phyloP scores from a whole-genome alignment of 1,139 yeast genomes.

The Lodderomyces orthopsilosis region DNA sequence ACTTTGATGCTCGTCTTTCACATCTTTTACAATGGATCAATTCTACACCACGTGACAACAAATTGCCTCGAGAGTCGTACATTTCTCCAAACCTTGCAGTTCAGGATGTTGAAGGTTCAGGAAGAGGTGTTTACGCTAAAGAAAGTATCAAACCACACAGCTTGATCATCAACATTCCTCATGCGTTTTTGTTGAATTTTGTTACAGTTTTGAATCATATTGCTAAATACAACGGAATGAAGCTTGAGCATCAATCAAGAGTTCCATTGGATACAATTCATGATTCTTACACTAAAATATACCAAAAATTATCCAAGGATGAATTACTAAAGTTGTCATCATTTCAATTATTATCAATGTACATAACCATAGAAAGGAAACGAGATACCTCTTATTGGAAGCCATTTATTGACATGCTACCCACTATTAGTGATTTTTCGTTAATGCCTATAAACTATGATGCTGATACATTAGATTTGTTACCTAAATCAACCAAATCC shows the following conservation, averaged over 20 bases:
- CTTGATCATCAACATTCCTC: slow-evolving; percentile 55
- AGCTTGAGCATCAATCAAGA: slow-evolving; percentile 16
- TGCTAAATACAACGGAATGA: slow-evolving; percentile 20
- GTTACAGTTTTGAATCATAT: slow-evolving; percentile 50
- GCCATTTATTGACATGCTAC: slow-evolving; percentile 61
- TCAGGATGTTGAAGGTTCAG: slow-evolving; percentile 37
- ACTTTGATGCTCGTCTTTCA: background rate
- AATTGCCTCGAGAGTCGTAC: slow-evolving; percentile 23
- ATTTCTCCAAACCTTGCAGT: slow-evolving; percentile 32
- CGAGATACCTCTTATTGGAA: slow-evolving; percentile 55
- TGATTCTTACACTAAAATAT: slow-evolving; percentile 29
- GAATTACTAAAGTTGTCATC: slow-evolving; percentile 38
- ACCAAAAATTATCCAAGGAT: slow-evolving; percentile 25
- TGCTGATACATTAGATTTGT: slow-evolving; percentile 24
- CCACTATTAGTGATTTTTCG: slow-evolving; percentile 46
- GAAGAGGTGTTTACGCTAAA: slow-evolving; percentile 60
- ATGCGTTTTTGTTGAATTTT: slow-evolving; percentile 56
- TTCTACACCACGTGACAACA: background rate
- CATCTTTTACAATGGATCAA: slow-evolving; percentile 1
- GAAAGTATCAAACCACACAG: slow-evolving; percentile 27
- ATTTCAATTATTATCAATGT: slow-evolving; percentile 49
- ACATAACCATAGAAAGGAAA: slow-evolving; percentile 44
- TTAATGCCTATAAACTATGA: slow-evolving; percentile 56
- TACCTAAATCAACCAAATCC: slow-evolving; percentile 38
- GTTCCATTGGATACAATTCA: slow-evolving; percentile 17